A percentile compares a stretch with the other conserved stretches of the same genome.
Evolutionary conservation across 192 early-diverging fungal genomes (phyloP).

Genomic region (Phlyctochytrium arcticum): DNA sequence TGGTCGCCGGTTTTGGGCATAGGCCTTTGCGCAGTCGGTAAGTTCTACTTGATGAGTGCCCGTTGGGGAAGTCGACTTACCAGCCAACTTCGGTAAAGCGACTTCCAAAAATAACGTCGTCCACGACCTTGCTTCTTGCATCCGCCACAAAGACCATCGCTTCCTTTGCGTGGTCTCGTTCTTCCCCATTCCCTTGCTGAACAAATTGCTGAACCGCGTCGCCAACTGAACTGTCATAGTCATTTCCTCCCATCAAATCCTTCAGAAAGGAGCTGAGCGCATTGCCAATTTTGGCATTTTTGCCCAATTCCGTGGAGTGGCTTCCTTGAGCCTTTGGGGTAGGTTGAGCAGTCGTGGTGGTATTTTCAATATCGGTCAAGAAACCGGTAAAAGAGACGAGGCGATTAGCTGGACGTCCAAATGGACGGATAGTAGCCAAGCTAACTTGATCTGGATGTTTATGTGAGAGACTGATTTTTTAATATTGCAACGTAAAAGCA

Average conservation of each 20-base stretch:
- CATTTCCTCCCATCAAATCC: neutral
- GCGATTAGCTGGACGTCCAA: neutral
- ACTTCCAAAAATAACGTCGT: neutral
- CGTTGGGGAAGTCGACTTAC: neutral
- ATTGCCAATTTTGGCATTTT: neutral
- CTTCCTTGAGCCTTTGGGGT: neutral
- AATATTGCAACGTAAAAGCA: neutral
- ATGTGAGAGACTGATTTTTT: neutral
- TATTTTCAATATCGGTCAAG: neutral
- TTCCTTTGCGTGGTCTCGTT: neutral
- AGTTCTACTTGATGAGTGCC: neutral
- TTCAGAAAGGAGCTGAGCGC: neutral
- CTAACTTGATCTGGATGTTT: neutral
- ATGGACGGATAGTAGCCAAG: neutral
- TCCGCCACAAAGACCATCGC: neutral
- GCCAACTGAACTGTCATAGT: neutral
- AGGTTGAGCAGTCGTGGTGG: neutral
- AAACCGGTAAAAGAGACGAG: neutral
- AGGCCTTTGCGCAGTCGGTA: neutral
- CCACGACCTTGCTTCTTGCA: slow-evolving; percentile 3
- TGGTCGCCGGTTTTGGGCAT: neutral
- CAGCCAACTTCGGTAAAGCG: neutral
- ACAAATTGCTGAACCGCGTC: neutral
- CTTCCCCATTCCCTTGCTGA: neutral
- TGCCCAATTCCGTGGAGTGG: neutral